Percentiles rank a stretch among this genome's conserved stretches.
Evolutionary conservation across 495 filamentous ascomycete genomes (phyloP).

Genomic region (Podospora tetraspora): DNA sequence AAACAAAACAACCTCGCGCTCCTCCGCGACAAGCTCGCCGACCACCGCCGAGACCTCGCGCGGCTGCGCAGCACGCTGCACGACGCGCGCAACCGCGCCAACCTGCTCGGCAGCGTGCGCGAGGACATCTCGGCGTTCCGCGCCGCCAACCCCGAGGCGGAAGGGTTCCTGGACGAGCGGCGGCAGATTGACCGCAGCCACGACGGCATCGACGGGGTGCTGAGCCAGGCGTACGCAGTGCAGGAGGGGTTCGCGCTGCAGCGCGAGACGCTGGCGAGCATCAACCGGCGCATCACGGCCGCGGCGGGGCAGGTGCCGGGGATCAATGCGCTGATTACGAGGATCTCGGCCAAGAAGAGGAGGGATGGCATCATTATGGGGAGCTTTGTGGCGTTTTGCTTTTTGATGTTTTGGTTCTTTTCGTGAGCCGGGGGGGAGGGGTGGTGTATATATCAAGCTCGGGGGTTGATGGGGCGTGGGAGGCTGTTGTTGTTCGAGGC

Average conservation of each 20-base stretch:
- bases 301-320: conserved; percentile 89
- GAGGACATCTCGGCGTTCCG: conserved; percentile 89
- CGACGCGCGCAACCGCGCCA: conserved; percentile 75
- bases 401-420: conserved; percentile 80
- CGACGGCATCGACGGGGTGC: conserved; percentile 78
- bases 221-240: conserved; percentile 95
- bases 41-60: conserved; percentile 77
- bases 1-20: conserved; percentile 93
- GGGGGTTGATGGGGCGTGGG: background rate
- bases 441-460: background rate
- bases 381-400: conserved; percentile 83
- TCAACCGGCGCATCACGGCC: conserved; percentile 81
- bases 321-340: conserved; percentile 84
- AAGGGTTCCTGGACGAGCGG: conserved; percentile 96
- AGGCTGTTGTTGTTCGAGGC: background rate
- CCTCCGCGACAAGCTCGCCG: conserved; percentile 80
- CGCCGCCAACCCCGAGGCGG: conserved; percentile 73
- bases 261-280: conserved; percentile 75
- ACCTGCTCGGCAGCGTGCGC: conserved; percentile 86
- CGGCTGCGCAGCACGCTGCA: conserved; percentile 64
- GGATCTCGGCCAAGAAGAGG: conserved; percentile 93
- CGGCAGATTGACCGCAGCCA: conserved; percentile 78
- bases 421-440: conserved; percentile 41
- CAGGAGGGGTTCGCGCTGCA: conserved; percentile 87
- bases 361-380: conserved; percentile 93